phyloP scores from a whole-genome alignment of 2,329 filamentous ascomycete species.

The Sclerotinia trifoliorum region DNA sequence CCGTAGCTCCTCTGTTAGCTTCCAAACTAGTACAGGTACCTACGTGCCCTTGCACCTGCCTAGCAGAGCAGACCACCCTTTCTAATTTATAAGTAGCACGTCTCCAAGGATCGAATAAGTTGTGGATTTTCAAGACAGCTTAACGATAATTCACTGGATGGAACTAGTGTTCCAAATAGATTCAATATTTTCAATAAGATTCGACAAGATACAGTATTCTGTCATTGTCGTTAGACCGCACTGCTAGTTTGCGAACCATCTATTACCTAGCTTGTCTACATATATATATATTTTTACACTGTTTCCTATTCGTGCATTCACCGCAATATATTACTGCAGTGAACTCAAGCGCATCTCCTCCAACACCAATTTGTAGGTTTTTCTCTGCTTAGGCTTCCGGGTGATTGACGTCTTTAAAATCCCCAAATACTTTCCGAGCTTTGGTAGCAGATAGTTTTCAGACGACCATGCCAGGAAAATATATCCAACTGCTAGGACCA shows the following conservation, averaged over 20 bases:
- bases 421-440: slow-evolving; percentile 67
- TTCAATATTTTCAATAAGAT: background rate
- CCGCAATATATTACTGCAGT: slow-evolving; percentile 26
- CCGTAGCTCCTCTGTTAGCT: slow-evolving; percentile 13
- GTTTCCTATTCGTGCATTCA: background rate
- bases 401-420: slow-evolving; percentile 56
- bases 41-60: background rate
- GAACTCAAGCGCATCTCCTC: slow-evolving; percentile 56
- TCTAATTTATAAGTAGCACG: background rate
- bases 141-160: background rate
- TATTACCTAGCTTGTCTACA: background rate
- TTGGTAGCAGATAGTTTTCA: slow-evolving; percentile 70
- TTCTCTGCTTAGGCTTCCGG: slow-evolving; percentile 70
- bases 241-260: background rate
- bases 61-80: background rate
- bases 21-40: background rate
- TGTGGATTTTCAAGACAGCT: background rate
- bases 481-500: slow-evolving; percentile 67
- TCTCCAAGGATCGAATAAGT: background rate
- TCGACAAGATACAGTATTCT: background rate
- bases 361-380: slow-evolving; percentile 79
- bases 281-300: slow-evolving; percentile 12
- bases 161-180: background rate
- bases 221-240: background rate
- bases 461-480: slow-evolving; percentile 67